Percentiles rank a stretch among this genome's conserved stretches.
These are phyloP conservation scores for Ceraceosorus guamensis DNA, from an alignment of 1,284 basidiomycete genomes.

Conservation along the genomic window DNA sequence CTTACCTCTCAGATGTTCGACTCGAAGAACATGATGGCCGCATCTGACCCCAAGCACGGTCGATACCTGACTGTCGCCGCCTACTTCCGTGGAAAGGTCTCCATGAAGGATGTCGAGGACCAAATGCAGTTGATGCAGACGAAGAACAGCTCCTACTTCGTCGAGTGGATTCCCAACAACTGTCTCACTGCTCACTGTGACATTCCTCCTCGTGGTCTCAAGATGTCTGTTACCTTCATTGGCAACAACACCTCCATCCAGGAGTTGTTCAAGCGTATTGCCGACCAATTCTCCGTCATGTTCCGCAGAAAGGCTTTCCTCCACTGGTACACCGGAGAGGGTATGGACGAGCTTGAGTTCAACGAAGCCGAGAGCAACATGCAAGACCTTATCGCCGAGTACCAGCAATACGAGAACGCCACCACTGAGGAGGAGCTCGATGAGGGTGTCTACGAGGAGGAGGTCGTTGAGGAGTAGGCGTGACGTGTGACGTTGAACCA, in stretches of 20 bases:
- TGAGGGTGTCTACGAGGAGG: slow-evolving; percentile 49
- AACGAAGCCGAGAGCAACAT: slow-evolving; percentile 95
- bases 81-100: slow-evolving; percentile 96
- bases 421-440: slow-evolving; percentile 51
- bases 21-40: slow-evolving; percentile 69
- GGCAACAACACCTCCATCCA: slow-evolving; percentile 89
- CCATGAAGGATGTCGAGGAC: slow-evolving; percentile 98
- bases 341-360: slow-evolving; percentile 73
- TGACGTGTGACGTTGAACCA: no score
- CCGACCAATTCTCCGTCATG: slow-evolving; percentile 96
- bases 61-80: slow-evolving; percentile 78
- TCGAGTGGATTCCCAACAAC: slow-evolving; percentile 78
- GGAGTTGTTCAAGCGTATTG: slow-evolving; percentile 80
- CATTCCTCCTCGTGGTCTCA: slow-evolving; percentile 72
- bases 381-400: slow-evolving; percentile 51
- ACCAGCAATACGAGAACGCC: slow-evolving; percentile 94
- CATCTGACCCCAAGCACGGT: slow-evolving; percentile 87
- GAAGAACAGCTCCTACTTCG: slow-evolving; percentile 96
- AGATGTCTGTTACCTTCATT: slow-evolving; percentile 69
- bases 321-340: slow-evolving; percentile 67
- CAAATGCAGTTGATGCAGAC: slow-evolving; percentile 92
- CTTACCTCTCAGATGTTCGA: slow-evolving; percentile 98
- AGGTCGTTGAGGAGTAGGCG: slow-evolving; percentile 33
- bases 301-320: slow-evolving; percentile 98
- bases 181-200: slow-evolving; percentile 92